phyloP scores from a whole-genome alignment of 768 basidiomycete species.

The Symmetrospora coprosmae region DNA sequence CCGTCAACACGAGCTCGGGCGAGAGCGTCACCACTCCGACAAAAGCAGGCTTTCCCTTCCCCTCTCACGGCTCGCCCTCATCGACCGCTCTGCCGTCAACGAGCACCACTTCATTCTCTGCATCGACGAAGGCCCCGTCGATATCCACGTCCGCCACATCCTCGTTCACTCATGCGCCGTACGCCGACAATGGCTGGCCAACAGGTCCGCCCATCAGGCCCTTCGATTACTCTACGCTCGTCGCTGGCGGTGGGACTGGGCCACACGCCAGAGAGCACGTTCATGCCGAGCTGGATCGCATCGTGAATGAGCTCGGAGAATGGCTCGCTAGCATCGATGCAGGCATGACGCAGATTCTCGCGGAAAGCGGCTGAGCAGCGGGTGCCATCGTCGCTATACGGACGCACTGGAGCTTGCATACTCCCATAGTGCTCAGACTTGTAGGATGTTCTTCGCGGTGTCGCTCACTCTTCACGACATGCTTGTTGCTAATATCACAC shows the following conservation, averaged over 20 bases:
- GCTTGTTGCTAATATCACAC: too few relatives aligned
- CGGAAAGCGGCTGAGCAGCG: constrained; percentile 28
- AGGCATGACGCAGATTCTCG: constrained; percentile 56
- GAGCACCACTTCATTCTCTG: background rate
- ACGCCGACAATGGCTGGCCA: background rate
- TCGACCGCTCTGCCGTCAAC: background rate
- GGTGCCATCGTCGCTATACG: background rate
- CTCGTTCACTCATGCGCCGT: background rate
- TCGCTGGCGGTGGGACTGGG: too few relatives aligned
- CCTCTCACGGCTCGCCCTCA: background rate
- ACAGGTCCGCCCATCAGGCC: constrained; percentile 42
- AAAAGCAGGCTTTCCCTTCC: constrained; percentile 4
- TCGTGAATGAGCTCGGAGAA: constrained; percentile 57
- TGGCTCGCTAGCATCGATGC: constrained; percentile 63
- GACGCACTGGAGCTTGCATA: too few relatives aligned
- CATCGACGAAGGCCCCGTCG: background rate
- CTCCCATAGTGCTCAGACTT: too few relatives aligned
- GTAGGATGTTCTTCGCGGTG: too few relatives aligned
- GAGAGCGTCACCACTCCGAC: background rate
- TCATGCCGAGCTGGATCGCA: constrained; percentile 55
- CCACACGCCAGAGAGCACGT: constrained; percentile 49
- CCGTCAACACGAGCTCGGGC: background rate
- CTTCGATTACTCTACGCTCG: constrained; percentile 52
- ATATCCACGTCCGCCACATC: background rate
- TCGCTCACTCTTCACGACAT: too few relatives aligned